Evolutionary conservation across 441 rosid genomes (phyloP).

Genomic region (Syzygium malaccense): DNA sequence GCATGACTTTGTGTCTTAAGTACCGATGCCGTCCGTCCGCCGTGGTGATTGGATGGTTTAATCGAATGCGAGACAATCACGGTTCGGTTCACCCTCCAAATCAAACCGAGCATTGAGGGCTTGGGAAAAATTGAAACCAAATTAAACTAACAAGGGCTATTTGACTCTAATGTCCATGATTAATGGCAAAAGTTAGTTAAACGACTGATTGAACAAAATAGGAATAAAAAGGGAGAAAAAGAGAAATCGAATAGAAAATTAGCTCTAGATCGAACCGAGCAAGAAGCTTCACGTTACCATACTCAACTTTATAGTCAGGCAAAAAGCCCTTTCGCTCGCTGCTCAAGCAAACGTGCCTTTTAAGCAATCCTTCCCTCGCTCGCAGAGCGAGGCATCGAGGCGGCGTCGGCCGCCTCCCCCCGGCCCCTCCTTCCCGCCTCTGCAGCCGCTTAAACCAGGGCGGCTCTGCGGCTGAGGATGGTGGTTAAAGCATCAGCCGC

Average conservation of each 20-base stretch:
- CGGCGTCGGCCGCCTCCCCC: background rate
- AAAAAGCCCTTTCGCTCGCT: background rate
- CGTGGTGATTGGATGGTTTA: background rate
- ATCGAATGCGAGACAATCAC: background rate
- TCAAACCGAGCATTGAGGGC: background rate
- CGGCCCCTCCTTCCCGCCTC: background rate
- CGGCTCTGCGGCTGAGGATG: background rate
- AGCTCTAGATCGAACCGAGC: background rate
- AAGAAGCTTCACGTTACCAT: background rate
- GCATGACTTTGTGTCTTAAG: background rate
- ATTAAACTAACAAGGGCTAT: background rate
- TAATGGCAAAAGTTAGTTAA: background rate
- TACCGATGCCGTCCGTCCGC: background rate
- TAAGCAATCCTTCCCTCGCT: background rate
- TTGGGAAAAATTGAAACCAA: background rate
- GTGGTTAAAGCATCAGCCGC: background rate
- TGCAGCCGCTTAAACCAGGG: background rate
- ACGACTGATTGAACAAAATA: no score
- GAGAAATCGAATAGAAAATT: background rate
- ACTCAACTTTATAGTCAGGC: background rate
- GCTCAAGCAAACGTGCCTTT: background rate
- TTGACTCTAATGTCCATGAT: background rate
- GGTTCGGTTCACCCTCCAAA: background rate
- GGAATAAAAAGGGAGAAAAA: background rate
- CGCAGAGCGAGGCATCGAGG: background rate